Evolutionary conservation across 2,329 filamentous ascomycete species (phyloP).

Genomic region (Alternaria alternata): DNA sequence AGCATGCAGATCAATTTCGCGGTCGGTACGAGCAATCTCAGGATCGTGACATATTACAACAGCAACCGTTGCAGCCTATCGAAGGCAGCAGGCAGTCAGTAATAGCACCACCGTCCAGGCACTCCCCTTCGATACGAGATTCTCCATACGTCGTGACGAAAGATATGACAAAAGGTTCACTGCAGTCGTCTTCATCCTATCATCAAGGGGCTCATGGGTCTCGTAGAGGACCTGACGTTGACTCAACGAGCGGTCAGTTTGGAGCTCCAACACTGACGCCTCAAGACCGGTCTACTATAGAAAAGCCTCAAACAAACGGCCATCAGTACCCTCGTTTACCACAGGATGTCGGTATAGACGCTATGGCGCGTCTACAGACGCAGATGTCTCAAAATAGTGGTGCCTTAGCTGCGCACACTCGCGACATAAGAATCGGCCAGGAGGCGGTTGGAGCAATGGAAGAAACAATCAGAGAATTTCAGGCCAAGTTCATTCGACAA

Average conservation of each 20-base stretch:
- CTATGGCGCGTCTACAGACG: slow-evolving; percentile 57
- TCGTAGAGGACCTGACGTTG: slow-evolving; percentile 21
- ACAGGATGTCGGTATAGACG: slow-evolving; percentile 48
- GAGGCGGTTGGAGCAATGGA: slow-evolving; percentile 40
- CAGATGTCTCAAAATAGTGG: slow-evolving; percentile 58
- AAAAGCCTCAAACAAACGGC: slow-evolving; percentile 33
- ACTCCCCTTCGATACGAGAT: slow-evolving; percentile 26
- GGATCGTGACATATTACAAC: slow-evolving; percentile 25
- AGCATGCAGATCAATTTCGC: slow-evolving; percentile 28
- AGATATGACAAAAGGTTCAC: slow-evolving; percentile 28
- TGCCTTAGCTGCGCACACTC: slow-evolving; percentile 43
- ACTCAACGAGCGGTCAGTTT: slow-evolving; percentile 23
- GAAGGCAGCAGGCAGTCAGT: slow-evolving; percentile 31
- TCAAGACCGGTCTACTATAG: slow-evolving; percentile 22
- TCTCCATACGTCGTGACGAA: slow-evolving; percentile 22
- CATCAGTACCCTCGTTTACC: slow-evolving; percentile 41
- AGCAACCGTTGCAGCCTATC: slow-evolving; percentile 28
- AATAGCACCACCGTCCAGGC: slow-evolving; percentile 22
- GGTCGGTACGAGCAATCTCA: slow-evolving; percentile 23
- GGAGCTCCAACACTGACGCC: slow-evolving; percentile 23
- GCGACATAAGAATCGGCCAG: slow-evolving; percentile 42
- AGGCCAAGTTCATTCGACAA: slow-evolving; percentile 39
- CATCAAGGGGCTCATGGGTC: slow-evolving; percentile 24
- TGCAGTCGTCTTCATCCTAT: slow-evolving; percentile 22
- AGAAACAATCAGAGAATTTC: slow-evolving; percentile 51